phyloP scores from a whole-genome alignment of 306 rosid genomes.

The Cucumis cinereus region DNA sequence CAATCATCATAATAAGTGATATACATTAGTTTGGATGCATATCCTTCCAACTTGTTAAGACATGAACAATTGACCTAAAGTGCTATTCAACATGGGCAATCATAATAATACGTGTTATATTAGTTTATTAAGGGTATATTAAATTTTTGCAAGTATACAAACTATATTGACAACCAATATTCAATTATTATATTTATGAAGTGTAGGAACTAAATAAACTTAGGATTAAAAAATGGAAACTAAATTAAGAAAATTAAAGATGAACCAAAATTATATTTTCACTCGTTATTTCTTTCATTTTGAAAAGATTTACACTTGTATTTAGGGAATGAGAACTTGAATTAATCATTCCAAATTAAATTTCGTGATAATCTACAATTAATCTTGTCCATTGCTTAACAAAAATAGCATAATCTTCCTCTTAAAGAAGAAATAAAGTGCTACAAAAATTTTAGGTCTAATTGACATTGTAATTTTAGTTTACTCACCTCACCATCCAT shows the following conservation, averaged over 20 bases:
- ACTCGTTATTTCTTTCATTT: neutral
- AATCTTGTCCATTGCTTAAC: neutral
- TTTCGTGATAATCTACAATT: neutral
- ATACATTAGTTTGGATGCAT: neutral
- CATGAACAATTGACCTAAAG: neutral
- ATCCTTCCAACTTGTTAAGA: neutral
- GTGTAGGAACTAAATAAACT: neutral
- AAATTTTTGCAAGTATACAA: neutral
- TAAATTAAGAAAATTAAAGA: neutral
- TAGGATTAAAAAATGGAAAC: no score
- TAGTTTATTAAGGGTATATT: neutral
- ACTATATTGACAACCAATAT: neutral
- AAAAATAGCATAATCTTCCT: no score
- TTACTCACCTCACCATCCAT: neutral
- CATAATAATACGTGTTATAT: neutral
- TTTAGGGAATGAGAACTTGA: neutral
- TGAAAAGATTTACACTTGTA: neutral
- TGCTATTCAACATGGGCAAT: neutral
- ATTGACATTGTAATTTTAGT: neutral
- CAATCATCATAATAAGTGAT: no score
- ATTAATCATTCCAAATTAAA: neutral
- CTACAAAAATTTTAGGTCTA: neutral
- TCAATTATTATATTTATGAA: neutral
- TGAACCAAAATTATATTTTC: neutral
- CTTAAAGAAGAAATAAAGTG: no score